Evolutionary conservation across 2,329 filamentous ascomycete species (phyloP).

Genomic region (Hymenoscyphus linearis): DNA sequence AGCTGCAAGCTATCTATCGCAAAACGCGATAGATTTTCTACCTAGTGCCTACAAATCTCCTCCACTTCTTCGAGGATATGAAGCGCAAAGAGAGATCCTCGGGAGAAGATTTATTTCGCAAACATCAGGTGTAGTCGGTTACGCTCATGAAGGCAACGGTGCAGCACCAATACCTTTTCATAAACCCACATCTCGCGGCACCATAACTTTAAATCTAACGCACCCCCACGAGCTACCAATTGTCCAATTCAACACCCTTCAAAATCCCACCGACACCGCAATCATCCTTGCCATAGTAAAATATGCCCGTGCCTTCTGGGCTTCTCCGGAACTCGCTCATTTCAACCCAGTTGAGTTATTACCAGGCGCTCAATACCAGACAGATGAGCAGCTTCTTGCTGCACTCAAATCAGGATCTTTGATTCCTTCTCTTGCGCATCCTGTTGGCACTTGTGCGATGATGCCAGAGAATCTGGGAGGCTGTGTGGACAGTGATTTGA

Average conservation of each 20-base stretch:
- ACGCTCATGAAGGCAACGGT: constrained; percentile 7
- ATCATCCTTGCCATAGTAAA: constrained; percentile 25
- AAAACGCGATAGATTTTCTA: constrained; percentile 35
- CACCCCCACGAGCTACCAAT: constrained; percentile 28
- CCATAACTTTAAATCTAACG: constrained; percentile 28
- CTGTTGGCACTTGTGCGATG: constrained; percentile 31
- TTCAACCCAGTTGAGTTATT: constrained; percentile 31
- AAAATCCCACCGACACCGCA: constrained; percentile 35
- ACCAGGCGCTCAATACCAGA: constrained; percentile 26
- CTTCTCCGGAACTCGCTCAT: constrained; percentile 27
- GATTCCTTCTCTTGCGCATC: constrained; percentile 35
- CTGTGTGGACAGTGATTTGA: constrained; percentile 13
- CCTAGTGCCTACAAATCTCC: constrained; percentile 9
- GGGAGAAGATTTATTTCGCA: not conserved
- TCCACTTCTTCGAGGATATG: constrained; percentile 10
- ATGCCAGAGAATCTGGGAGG: constrained; percentile 14
- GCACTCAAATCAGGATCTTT: constrained; percentile 20
- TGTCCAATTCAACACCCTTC: constrained; percentile 33
- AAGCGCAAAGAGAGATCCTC: constrained; percentile 24
- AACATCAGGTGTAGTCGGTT: not conserved
- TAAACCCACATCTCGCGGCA: constrained; percentile 33
- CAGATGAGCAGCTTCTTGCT: constrained; percentile 26
- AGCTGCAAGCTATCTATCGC: constrained; percentile 18
- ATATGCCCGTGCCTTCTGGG: not conserved
- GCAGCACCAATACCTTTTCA: constrained; percentile 6